A percentile compares a stretch with the other conserved stretches of the same genome.
phyloP scores from a whole-genome alignment of 495 filamentous ascomycete species.

The Penicillium macrosclerotiorum region DNA sequence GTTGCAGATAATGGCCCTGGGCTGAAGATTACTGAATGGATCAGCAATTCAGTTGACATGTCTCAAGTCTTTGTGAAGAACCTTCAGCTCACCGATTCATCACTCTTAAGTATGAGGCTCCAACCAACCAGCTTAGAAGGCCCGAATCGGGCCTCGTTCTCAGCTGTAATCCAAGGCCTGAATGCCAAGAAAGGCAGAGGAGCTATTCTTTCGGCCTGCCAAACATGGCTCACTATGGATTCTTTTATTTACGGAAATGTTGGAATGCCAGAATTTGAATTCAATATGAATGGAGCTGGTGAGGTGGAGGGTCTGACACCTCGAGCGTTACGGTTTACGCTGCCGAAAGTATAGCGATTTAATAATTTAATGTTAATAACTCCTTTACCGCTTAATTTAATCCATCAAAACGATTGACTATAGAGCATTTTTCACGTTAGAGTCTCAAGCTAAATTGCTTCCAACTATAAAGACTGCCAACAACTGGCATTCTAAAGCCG shows the following conservation, averaged over 20 bases:
- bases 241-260: conserved; percentile 25
- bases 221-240: conserved; percentile 24
- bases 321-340: conserved; percentile 16
- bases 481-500: too few species aligned
- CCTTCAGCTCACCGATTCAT: background rate
- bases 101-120: conserved; percentile 32
- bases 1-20: conserved; percentile 39
- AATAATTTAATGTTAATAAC: too few species aligned
- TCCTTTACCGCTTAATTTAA: too few species aligned
- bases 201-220: conserved; percentile 11
- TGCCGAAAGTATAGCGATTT: conserved; percentile 5
- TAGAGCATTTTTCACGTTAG: too few species aligned
- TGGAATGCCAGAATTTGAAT: conserved; percentile 36
- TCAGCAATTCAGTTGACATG: conserved; percentile 38
- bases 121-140: conserved; percentile 39
- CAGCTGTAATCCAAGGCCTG: conserved; percentile 39
- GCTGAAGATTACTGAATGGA: conserved; percentile 35
- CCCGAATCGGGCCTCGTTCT: conserved; percentile 34
- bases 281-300: conserved; percentile 30
- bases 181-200: conserved; percentile 6
- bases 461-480: too few species aligned
- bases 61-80: conserved; percentile 20
- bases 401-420: too few species aligned
- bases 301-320: conserved; percentile 22
- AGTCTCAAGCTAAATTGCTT: too few species aligned